Percentiles rank a stretch among this genome's conserved stretches.
These are phyloP conservation scores for Didymella arachidicola DNA, from an alignment of 2,329 filamentous ascomycete species.

Conservation along the genomic window DNA sequence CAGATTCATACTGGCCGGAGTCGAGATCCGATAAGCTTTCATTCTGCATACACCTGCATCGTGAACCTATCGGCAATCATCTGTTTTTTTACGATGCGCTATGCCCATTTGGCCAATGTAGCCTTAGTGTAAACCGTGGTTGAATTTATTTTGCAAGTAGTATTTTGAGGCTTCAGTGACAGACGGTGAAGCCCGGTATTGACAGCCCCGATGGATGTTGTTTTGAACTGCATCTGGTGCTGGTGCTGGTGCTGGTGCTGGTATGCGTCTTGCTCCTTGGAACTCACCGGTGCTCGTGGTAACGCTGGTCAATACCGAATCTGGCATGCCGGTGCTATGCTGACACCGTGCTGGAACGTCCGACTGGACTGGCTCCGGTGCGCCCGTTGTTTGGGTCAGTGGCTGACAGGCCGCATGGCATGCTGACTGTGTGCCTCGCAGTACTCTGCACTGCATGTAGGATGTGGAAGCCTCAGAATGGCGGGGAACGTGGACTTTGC, in stretches of 20 bases:
- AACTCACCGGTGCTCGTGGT: neutral
- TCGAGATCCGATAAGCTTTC: neutral
- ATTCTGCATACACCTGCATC: neutral
- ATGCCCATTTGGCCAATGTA: neutral
- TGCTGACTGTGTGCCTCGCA: constrained; percentile 12
- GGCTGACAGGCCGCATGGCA: constrained; percentile 12
- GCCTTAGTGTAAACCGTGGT: neutral
- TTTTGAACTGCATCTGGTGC: neutral
- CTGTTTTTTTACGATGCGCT: neutral
- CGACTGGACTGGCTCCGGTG: neutral
- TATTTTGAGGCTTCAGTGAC: neutral
- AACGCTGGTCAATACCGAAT: neutral
- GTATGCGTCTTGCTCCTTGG: neutral
- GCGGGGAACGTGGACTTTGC: neutral
- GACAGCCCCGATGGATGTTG: neutral
- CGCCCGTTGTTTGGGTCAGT: neutral
- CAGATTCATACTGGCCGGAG: neutral
- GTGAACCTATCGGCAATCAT: neutral
- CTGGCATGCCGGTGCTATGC: neutral
- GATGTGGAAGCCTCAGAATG: neutral
- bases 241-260: neutral
- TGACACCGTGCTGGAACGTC: neutral
- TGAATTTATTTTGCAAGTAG: neutral
- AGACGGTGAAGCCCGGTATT: neutral
- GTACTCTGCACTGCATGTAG: neutral